phyloP scores from a whole-genome alignment of 257 asterid genomes.

The Paraleonurus japonicus region DNA sequence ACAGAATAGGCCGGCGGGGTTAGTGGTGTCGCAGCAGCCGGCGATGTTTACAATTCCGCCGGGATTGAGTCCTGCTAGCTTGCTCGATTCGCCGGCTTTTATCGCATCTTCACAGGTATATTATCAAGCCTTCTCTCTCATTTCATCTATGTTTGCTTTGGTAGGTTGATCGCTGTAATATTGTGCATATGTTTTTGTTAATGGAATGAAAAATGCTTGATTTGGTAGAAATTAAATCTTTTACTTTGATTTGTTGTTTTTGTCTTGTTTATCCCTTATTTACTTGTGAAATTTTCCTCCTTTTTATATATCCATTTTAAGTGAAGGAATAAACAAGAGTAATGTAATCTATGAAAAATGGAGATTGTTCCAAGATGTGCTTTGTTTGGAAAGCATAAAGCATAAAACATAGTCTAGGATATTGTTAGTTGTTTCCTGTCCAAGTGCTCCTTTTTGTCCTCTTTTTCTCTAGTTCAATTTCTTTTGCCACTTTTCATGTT shows the following conservation, averaged over 20 bases:
- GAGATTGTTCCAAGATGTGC: not conserved
- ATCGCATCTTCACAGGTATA: constrained; percentile 62
- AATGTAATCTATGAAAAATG: not conserved
- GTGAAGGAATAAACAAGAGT: too few species aligned
- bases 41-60: constrained; percentile 64
- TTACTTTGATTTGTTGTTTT: not conserved
- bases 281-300: not conserved
- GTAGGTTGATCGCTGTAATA: not conserved
- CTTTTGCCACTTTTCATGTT: too few species aligned
- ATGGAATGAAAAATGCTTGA: not conserved
- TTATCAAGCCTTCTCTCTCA: not conserved
- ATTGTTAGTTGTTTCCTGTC: not conserved
- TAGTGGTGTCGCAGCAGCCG: constrained; percentile 47
- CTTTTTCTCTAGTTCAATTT: too few species aligned
- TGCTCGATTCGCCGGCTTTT: constrained; percentile 71
- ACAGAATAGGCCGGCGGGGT: constrained; percentile 56
- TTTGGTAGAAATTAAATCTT: too few species aligned
- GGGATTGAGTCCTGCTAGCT: constrained; percentile 70
- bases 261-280: too few species aligned
- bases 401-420: not conserved
- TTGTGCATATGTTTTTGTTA: not conserved
- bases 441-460: not conserved
- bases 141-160: too few species aligned
- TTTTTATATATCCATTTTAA: too few species aligned
- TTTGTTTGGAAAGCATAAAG: not conserved